Evolutionary conservation across 2,329 filamentous ascomycete genomes (phyloP).

Genomic region (Aspergillus brasiliensis): DNA sequence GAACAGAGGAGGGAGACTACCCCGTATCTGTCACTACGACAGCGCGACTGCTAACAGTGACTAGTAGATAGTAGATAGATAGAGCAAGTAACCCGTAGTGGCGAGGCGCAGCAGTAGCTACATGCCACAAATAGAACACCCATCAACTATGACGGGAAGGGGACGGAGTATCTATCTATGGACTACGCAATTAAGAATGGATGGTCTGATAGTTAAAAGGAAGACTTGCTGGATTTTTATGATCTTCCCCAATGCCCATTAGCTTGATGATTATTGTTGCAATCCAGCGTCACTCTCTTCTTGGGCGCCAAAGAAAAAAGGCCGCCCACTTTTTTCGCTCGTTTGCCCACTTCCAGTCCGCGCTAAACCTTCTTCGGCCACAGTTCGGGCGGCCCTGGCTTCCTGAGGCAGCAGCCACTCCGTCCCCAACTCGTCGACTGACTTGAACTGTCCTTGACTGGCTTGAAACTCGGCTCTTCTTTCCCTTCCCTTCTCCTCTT

Average conservation of each 20-base stretch:
- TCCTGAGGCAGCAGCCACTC: slow-evolving; percentile 19
- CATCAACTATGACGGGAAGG: background rate
- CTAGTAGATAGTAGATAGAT: no score
- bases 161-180: background rate
- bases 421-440: background rate
- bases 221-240: no score
- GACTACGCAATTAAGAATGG: background rate
- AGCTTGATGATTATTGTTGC: no score
- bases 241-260: no score
- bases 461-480: slow-evolving; percentile 2
- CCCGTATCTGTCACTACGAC: background rate
- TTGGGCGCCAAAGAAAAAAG: background rate
- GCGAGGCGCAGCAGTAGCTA: slow-evolving; percentile 1
- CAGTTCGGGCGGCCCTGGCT: slow-evolving; percentile 1
- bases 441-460: no score
- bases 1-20: background rate
- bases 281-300: background rate
- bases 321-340: slow-evolving; percentile 1
- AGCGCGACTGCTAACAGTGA: no score
- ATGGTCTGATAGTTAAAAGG: no score
- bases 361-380: background rate
- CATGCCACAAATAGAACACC: slow-evolving; percentile 1
- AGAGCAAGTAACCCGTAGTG: background rate
- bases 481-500: slow-evolving; percentile 12
- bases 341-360: slow-evolving; percentile 1